Base-by-base conservation (phyloP, 2,329 filamentous ascomycete genomes). In the Falciphora oryzae region DNA sequence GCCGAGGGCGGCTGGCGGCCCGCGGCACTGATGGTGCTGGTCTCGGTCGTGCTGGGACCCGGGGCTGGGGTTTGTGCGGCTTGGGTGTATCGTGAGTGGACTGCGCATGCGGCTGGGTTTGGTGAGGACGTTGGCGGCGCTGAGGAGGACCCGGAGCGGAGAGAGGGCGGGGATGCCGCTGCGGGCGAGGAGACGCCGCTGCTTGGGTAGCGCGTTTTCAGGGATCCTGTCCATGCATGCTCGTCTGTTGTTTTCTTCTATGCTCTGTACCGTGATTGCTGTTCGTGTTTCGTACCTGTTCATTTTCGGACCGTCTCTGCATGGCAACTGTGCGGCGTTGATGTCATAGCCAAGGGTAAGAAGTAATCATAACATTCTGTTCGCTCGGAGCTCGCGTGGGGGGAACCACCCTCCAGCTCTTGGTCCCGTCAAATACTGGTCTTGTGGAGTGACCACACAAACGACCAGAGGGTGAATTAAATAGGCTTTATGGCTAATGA, bases 1-100 rank as follows among this genome's bases (percentile, higher is more conserved):
- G 79, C 81, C 22, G 83, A 85, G 71, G 78, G 79, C 0, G 81
- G 82, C 25, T 78, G 78, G 76, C 71, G 73, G 11, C 72, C 72
- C 7, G 70, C 70, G 5, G 53, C 69, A 1, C 64, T 73, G 13
- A 70, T 73, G 67, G 62, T 74, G 6, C 68, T 66, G 7, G 64
- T 67, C 0, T 74, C 74, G 0, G 35, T 73, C 0, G 29, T 75
- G 10, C 60, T 77, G 4, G 77, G 77, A 0, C 76, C 77, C 0
- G 77, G 77, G 0, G 76, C 76, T 0, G 76, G 76, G 0, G 65
- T 78, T 4, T 76, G 74, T 61, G 31, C 73, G 4, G 74, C 70
- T 1, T 76, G 74, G 73, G 65, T 74, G 18, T 71, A 72, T 64
- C 70, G 73, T 11, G 74, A 76, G 65, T 61, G 62, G 38, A 63